These are phyloP conservation scores for Elasticomyces elasticus DNA, from an alignment of 495 filamentous ascomycete genomes.

Conservation along the genomic window DNA sequence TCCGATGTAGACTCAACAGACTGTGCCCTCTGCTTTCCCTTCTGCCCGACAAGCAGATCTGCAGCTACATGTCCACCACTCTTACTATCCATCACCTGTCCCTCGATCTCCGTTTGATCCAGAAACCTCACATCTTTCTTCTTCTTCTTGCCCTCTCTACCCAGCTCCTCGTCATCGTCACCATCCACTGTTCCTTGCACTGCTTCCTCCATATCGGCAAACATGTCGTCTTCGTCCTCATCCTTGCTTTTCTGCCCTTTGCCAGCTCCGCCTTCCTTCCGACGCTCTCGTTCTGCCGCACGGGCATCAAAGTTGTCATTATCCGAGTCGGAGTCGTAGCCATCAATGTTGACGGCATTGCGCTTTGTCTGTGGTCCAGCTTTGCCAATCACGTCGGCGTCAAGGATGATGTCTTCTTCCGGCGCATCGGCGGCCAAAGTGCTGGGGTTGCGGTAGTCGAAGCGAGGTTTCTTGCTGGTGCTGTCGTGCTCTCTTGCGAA, in stretches of 20 bases:
- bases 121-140: conserved; percentile 74
- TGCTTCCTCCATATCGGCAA: conserved; percentile 65
- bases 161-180: conserved; percentile 34
- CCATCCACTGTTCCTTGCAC: conserved; percentile 26
- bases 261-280: conserved; percentile 23
- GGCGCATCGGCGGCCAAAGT: conserved; percentile 68
- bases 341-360: conserved; percentile 87
- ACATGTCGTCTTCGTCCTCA: conserved; percentile 82
- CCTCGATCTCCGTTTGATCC: conserved; percentile 67
- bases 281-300: conserved; percentile 39
- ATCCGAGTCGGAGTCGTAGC: conserved; percentile 90
- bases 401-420: conserved; percentile 72
- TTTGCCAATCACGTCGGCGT: conserved; percentile 88
- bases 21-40: conserved; percentile 10
- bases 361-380: conserved; percentile 68
- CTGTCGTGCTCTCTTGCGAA: conserved; percentile 54
- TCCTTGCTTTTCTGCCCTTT: conserved; percentile 42
- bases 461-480: conserved; percentile 74
- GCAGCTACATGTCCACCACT: conserved; percentile 57
- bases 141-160: conserved; percentile 45
- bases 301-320: conserved; percentile 77
- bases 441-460: conserved; percentile 90
- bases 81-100: conserved; percentile 66
- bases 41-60: conserved; percentile 38
- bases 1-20: conserved; percentile 43